Percentiles rank a stretch among this genome's conserved stretches.
Evolutionary conservation across 1,284 basidiomycete genomes (phyloP).

Genomic region (Tremellales sp.): DNA sequence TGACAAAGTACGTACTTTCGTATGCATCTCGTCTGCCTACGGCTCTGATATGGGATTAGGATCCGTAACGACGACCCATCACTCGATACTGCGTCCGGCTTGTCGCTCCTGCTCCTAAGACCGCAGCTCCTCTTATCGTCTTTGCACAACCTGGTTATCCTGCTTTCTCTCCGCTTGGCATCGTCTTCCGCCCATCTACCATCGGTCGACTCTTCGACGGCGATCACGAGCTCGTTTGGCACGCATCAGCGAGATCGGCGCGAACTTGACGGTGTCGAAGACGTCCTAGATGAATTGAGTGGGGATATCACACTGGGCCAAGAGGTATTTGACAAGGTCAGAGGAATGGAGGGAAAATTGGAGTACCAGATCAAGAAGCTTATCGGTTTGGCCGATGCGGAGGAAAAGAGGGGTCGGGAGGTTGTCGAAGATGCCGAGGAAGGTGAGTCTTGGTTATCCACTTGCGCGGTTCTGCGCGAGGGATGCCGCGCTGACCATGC

Average conservation of each 20-base stretch:
- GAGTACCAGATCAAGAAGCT: conserved; percentile 95
- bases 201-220: conserved; percentile 13
- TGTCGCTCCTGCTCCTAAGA: conserved; percentile 86
- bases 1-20: conserved; percentile 35
- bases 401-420: conserved; percentile 49
- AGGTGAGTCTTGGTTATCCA: conserved; percentile 51
- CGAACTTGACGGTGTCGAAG: conserved; percentile 1
- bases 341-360: conserved; percentile 72
- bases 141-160: conserved; percentile 75
- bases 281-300: conserved; percentile 22
- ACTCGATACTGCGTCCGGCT: conserved; percentile 69
- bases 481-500: conserved; percentile 12
- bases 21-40: not conserved
- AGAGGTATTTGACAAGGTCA: conserved; percentile 53
- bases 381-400: conserved; percentile 63
- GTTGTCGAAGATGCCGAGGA: conserved; percentile 58
- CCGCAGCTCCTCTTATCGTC: conserved; percentile 82
- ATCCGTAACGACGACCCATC: conserved; percentile 43
- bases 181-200: conserved; percentile 10
- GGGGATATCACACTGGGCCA: conserved; percentile 44
- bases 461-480: conserved; percentile 1
- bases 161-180: conserved; percentile 57
- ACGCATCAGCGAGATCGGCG: conserved; percentile 2
- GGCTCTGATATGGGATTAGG: conserved; percentile 8
- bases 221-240: conserved; percentile 15